Evolutionary conservation across 1,284 basidiomycete species (phyloP).

Genomic region (Microbotryomycetes sp.): DNA sequence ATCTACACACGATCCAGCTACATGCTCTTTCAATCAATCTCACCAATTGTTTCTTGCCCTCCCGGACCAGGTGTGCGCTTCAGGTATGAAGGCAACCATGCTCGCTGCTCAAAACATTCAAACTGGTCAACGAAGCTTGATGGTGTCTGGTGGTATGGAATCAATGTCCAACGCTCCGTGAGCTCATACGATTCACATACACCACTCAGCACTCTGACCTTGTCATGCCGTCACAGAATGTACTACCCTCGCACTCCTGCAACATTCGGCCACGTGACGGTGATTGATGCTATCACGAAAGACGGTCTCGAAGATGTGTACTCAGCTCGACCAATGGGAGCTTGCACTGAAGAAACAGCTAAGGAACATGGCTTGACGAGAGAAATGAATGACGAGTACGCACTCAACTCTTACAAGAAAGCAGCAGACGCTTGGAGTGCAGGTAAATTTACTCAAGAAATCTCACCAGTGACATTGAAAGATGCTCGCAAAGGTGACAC

Average conservation of each 20-base stretch:
- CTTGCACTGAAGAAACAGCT: conserved; percentile 45
- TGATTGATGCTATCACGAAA: conserved; percentile 78
- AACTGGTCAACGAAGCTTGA: conserved; percentile 44
- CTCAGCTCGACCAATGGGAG: conserved; percentile 53
- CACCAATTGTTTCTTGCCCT: background rate
- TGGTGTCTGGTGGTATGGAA: conserved; percentile 48
- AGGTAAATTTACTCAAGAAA: conserved; percentile 78
- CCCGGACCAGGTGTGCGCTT: conserved; percentile 43
- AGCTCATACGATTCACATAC: conserved; percentile 8
- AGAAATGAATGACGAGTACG: conserved; percentile 54
- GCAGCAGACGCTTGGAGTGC: conserved; percentile 84
- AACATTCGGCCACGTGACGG: conserved; percentile 79
- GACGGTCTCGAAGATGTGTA: conserved; percentile 95
- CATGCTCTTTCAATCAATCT: background rate
- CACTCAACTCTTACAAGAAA: conserved; percentile 63
- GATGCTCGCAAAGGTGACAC: conserved; percentile 92
- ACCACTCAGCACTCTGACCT: background rate
- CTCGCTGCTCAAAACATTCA: conserved; percentile 46
- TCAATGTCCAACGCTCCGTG: conserved; percentile 43
- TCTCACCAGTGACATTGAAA: conserved; percentile 77
- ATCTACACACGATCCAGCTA: background rate
- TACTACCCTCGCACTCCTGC: conserved; percentile 82
- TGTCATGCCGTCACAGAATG: conserved; percentile 55
- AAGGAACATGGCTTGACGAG: conserved; percentile 43
- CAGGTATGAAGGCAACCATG: conserved; percentile 47